Conservation (phyloP, 202 grass and related monocot genomes). For the Brachypodium distachyon region DNA sequence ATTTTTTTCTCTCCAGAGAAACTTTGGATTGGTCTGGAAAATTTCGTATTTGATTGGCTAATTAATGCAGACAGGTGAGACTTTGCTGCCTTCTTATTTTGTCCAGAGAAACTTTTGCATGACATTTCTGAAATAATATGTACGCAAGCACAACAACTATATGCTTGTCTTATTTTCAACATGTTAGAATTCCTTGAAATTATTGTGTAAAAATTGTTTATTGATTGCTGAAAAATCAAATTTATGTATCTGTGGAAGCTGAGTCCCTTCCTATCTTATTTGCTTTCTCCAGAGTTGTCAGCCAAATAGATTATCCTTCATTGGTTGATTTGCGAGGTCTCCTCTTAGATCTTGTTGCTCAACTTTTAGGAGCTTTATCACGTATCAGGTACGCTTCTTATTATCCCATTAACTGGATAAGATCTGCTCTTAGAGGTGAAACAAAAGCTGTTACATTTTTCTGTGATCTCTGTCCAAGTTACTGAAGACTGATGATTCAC, state of each 20-base stretch:
- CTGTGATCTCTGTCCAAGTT: conserved; percentile 19
- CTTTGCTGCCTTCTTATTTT: not conserved
- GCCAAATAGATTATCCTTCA: conserved; percentile 95
- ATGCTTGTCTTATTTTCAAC: not conserved
- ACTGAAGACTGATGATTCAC: conserved; percentile 11
- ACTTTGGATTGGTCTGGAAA: conserved; percentile 86
- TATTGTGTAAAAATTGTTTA: conserved; percentile 1
- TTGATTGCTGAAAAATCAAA: not conserved
- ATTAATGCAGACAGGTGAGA: conserved; percentile 96
- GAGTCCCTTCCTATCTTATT: not conserved
- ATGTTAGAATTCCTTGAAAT: not conserved
- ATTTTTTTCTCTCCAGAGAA: conserved; percentile 61
- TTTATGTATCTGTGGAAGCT: conserved; percentile 10
- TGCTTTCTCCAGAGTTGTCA: conserved; percentile 62
- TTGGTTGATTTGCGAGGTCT: conserved; percentile 91
- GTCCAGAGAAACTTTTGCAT: not conserved
- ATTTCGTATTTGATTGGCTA: conserved; percentile 96
- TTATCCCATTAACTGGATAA: conserved; percentile 6
- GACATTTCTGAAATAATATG: not conserved
- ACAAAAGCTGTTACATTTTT: not conserved
- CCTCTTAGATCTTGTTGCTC: conserved; percentile 93
- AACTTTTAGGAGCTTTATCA: conserved; percentile 92
- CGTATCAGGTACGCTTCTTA: conserved; percentile 62
- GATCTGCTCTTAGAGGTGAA: not conserved
- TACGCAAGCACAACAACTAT: not conserved